A percentile compares a stretch with the other conserved stretches of the same genome.
Conservation (phyloP, 208 protist species). For the Leishmania lainsoni region DNA sequence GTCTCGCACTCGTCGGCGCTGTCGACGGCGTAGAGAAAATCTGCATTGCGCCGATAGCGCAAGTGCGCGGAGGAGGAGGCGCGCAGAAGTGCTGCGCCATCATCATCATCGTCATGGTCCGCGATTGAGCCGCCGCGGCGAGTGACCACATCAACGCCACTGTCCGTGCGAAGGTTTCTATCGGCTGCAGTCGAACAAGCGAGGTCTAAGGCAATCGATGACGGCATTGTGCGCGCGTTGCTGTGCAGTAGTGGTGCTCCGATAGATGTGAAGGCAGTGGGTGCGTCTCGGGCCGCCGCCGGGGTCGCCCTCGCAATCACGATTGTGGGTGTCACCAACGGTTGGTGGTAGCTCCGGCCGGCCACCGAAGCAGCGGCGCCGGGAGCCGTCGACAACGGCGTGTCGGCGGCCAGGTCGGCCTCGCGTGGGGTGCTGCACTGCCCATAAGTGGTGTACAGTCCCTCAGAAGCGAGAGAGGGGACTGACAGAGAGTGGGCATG, state of each 20-base stretch:
- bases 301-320: background rate
- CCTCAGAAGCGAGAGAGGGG: background rate
- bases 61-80: slow-evolving; percentile 11
- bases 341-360: background rate
- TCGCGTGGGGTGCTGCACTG: slow-evolving; percentile 16
- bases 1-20: background rate
- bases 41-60: slow-evolving; percentile 15
- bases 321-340: background rate
- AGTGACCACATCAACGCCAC: background rate
- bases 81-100: background rate
- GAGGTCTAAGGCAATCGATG: background rate
- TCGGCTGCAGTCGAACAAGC: background rate
- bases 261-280: background rate
- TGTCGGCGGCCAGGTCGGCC: background rate
- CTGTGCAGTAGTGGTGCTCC: background rate
- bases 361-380: background rate
- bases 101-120: background rate
- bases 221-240: background rate
- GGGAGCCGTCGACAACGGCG: background rate
- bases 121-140: background rate
- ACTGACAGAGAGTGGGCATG: background rate
- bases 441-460: background rate
- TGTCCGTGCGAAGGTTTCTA: too few species aligned
- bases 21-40: slow-evolving; percentile 30
- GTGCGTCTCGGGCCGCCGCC: background rate